phyloP scores from a whole-genome alignment of 1,139 yeast genomes.

The Lizanozyma gosingica region DNA sequence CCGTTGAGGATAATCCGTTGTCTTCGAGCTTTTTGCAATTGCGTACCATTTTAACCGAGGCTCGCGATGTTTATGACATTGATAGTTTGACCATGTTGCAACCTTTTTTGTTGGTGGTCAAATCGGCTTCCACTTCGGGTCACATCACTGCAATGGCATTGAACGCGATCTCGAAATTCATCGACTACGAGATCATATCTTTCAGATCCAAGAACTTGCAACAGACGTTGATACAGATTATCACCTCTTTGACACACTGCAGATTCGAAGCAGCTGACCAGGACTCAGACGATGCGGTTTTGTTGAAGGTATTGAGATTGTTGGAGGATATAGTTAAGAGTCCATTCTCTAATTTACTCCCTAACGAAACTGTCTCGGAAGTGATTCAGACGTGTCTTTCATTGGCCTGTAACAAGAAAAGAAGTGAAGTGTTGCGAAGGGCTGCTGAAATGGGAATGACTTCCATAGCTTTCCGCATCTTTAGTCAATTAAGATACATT shows the following conservation, averaged over 20 bases:
- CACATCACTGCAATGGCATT: slow-evolving; percentile 77
- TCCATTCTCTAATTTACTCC: slow-evolving; percentile 52
- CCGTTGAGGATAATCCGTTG: slow-evolving; percentile 47
- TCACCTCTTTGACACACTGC: slow-evolving; percentile 83
- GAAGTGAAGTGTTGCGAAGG: slow-evolving; percentile 81
- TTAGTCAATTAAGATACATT: slow-evolving; percentile 48
- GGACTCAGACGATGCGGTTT: slow-evolving; percentile 83
- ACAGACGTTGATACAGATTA: slow-evolving; percentile 47
- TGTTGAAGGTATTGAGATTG: slow-evolving; percentile 70
- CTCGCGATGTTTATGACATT: slow-evolving; percentile 43
- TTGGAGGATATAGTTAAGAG: slow-evolving; percentile 57
- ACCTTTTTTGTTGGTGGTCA: slow-evolving; percentile 82
- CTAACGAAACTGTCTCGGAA: slow-evolving; percentile 81
- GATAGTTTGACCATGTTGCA: slow-evolving; percentile 71
- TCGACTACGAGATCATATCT: slow-evolving; percentile 52
- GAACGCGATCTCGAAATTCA: slow-evolving; percentile 62
- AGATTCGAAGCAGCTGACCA: slow-evolving; percentile 95
- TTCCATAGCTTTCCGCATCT: slow-evolving; percentile 60
- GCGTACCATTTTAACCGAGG: slow-evolving; percentile 57
- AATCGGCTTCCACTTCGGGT: slow-evolving; percentile 81
- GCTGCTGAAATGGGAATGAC: slow-evolving; percentile 86
- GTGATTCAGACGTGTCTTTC: slow-evolving; percentile 87
- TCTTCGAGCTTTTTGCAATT: slow-evolving; percentile 76
- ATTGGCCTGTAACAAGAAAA: slow-evolving; percentile 84
- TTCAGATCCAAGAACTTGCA: slow-evolving; percentile 36